A percentile compares a stretch with the other conserved stretches of the same genome.
Conservation (phyloP, 768 basidiomycete species). For the Fibroporia radiculosa region DNA sequence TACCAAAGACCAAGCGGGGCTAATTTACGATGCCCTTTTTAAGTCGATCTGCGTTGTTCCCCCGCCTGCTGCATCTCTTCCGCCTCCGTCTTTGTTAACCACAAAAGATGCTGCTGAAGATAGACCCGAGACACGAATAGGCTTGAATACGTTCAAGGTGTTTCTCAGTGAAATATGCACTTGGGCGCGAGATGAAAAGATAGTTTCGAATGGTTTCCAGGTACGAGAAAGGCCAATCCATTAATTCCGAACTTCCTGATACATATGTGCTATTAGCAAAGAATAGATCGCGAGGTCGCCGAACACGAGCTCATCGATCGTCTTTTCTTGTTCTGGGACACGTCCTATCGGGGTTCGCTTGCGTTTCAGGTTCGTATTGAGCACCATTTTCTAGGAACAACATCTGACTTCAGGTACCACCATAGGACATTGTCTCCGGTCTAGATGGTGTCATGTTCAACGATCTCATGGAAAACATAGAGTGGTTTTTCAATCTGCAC, state of each 20-base stretch:
- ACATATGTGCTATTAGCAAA: slow-evolving; percentile 42
- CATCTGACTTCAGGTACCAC: not conserved
- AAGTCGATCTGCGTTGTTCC: slow-evolving; percentile 75
- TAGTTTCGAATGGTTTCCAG: slow-evolving; percentile 89
- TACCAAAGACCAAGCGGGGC: slow-evolving; percentile 77
- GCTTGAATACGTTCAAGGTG: slow-evolving; percentile 73
- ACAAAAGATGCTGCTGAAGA: slow-evolving; percentile 56
- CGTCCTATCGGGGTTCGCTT: slow-evolving; percentile 67
- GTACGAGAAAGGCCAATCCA: slow-evolving; percentile 26
- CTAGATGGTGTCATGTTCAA: slow-evolving; percentile 91
- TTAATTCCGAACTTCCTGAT: slow-evolving; percentile 6
- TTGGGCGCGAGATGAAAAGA: slow-evolving; percentile 92
- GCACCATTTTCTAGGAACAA: no score
- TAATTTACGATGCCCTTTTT: slow-evolving; percentile 90
- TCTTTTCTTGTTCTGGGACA: slow-evolving; percentile 94
- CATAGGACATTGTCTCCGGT: slow-evolving; percentile 81
- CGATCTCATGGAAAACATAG: slow-evolving; percentile 96
- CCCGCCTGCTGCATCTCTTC: slow-evolving; percentile 41
- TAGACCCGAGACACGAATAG: slow-evolving; percentile 86
- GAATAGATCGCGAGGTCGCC: slow-evolving; percentile 82
- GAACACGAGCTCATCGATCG: slow-evolving; percentile 95
- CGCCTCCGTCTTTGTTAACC: slow-evolving; percentile 43
- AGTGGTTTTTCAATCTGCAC: slow-evolving; percentile 96
- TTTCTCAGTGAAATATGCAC: slow-evolving; percentile 91
- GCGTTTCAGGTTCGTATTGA: slow-evolving; percentile 70